phyloP scores from a whole-genome alignment of 2,329 filamentous ascomycete species.

The Aspergillus aculeatus region DNA sequence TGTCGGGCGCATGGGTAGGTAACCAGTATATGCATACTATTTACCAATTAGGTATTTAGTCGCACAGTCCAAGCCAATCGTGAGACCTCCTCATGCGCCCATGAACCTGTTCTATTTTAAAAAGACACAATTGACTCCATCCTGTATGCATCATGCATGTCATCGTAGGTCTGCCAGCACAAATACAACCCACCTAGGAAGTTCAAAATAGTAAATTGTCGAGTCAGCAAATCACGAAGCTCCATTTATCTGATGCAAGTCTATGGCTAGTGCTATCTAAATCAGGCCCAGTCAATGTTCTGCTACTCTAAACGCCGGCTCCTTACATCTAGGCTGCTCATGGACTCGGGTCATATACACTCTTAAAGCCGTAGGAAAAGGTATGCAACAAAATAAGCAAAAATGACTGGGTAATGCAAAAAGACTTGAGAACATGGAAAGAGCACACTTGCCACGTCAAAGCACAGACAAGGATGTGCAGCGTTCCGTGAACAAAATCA shows the following conservation, averaged over 20 bases:
- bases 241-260: neutral
- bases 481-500: no score
- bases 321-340: neutral
- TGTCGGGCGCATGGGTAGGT: no score
- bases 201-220: neutral
- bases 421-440: no score
- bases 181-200: neutral
- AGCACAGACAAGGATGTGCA: neutral
- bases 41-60: neutral
- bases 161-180: neutral
- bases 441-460: no score
- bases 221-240: neutral
- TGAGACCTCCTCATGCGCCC: neutral
- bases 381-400: no score
- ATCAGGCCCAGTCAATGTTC: neutral
- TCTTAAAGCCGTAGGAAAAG: no score
- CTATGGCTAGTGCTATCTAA: neutral
- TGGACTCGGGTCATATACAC: no score
- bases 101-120: neutral
- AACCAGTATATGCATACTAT: neutral
- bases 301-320: neutral
- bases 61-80: neutral
- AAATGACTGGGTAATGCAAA: no score
- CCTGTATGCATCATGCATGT: neutral
- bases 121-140: no score